These are phyloP conservation scores for Moniliophthora roreri DNA, from an alignment of 1,284 basidiomycete species.

Conservation along the genomic window DNA sequence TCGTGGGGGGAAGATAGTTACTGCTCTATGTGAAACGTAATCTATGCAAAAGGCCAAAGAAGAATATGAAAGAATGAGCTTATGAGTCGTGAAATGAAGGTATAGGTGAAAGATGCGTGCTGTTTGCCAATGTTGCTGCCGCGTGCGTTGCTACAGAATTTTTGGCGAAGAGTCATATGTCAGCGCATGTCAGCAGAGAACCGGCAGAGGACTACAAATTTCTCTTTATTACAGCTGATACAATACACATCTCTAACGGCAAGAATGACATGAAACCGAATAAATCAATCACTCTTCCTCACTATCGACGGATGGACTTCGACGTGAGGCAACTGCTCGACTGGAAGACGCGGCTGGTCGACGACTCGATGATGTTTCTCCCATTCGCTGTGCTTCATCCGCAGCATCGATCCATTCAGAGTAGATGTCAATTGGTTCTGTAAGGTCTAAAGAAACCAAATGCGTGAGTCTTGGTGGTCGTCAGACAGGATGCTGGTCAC, in stretches of 20 bases:
- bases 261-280: background rate
- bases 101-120: constrained; percentile 3
- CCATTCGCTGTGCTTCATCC: constrained; percentile 69
- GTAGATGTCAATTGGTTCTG: constrained; percentile 88
- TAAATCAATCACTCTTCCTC: constrained; percentile 39
- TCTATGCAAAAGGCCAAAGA: constrained; percentile 1
- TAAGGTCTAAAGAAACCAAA: constrained; percentile 56
- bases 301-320: constrained; percentile 36
- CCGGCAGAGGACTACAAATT: background rate
- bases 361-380: constrained; percentile 45
- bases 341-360: constrained; percentile 62
- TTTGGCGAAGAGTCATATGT: no score
- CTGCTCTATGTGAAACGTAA: constrained; percentile 6
- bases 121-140: constrained; percentile 6
- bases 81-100: constrained; percentile 2
- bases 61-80: constrained; percentile 6
- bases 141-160: constrained; percentile 1
- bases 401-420: constrained; percentile 92
- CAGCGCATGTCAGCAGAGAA: no score
- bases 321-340: constrained; percentile 40
- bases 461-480: constrained; percentile 15
- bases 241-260: constrained; percentile 7
- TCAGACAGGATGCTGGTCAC: constrained; percentile 29
- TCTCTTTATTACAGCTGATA: background rate
- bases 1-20: constrained; percentile 31